phyloP scores from a whole-genome alignment of 179 eudicot genomes.

The Silene noctiflora region DNA sequence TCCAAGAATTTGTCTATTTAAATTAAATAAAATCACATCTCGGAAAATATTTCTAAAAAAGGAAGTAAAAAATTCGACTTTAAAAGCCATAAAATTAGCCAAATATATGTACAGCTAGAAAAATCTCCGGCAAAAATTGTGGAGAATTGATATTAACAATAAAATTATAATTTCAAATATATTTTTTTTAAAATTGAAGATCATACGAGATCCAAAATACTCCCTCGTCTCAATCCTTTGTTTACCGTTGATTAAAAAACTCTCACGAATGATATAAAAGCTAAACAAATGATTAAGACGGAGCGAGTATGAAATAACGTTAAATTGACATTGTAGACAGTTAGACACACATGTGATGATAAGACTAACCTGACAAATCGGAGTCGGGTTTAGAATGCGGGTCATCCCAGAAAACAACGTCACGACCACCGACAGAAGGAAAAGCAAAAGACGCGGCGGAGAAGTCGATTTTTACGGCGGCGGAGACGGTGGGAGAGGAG shows the following conservation, averaged over 20 bases:
- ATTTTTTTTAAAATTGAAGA: not conserved
- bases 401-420: slow-evolving; percentile 52
- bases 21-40: not conserved
- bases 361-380: slow-evolving; percentile 53
- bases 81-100: slow-evolving; percentile 1
- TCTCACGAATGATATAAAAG: too few species aligned
- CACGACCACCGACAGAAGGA: slow-evolving; percentile 55
- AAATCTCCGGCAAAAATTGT: not conserved
- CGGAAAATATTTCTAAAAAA: not conserved
- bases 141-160: too few species aligned
- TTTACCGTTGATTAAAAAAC: too few species aligned
- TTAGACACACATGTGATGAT: not conserved
- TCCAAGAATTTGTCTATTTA: too few species aligned
- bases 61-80: not conserved
- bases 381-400: slow-evolving; percentile 32
- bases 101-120: slow-evolving; percentile 5
- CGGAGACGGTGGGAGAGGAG: slow-evolving; percentile 35
- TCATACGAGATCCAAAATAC: not conserved
- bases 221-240: too few species aligned
- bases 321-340: too few species aligned
- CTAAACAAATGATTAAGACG: too few species aligned
- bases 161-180: too few species aligned
- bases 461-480: slow-evolving; percentile 20
- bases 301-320: too few species aligned
- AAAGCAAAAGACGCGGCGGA: slow-evolving; percentile 21